These are phyloP conservation scores for Selenicereus undatus DNA, from an alignment of 148 eudicot species.

Conservation along the genomic window DNA sequence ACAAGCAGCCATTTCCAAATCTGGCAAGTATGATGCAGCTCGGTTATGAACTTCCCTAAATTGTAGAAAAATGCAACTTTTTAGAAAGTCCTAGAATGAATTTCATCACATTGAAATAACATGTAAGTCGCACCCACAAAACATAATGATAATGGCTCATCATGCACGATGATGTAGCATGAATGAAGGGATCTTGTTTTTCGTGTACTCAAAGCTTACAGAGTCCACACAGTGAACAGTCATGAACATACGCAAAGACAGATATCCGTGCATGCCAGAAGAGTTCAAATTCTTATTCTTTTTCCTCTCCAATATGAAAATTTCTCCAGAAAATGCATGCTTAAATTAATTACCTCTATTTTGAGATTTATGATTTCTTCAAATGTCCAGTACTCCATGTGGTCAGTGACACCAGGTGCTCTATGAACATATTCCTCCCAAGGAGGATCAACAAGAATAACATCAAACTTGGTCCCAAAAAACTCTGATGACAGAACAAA, in stretches of 20 bases:
- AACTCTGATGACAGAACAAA: constrained; percentile 75
- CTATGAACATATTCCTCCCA: constrained; percentile 99
- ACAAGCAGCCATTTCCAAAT: constrained; percentile 4
- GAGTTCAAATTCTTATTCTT: not conserved
- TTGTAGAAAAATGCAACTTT: not conserved
- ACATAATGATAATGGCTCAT: not conserved
- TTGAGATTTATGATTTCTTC: constrained; percentile 94
- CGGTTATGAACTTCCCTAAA: not conserved
- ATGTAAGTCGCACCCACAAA: not conserved
- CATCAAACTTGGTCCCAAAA: constrained; percentile 95
- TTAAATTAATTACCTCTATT: constrained; percentile 64
- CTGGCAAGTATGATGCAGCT: not conserved
- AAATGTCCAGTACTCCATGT: constrained; percentile 86
- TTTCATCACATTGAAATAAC: not conserved
- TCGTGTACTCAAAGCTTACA: not conserved
- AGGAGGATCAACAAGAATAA: constrained; percentile 93
- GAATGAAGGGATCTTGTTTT: not conserved
- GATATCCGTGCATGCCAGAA: not conserved
- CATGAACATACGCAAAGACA: not conserved
- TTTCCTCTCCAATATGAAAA: not conserved
- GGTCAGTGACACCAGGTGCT: constrained; percentile 95
- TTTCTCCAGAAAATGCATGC: not conserved
- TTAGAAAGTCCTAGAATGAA: not conserved
- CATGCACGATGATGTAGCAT: not conserved
- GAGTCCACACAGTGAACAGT: not conserved